Percentiles rank a stretch among this genome's conserved stretches.
Conservation (phyloP, 345 rosid species). For the Eucalyptus sideroxylon region DNA sequence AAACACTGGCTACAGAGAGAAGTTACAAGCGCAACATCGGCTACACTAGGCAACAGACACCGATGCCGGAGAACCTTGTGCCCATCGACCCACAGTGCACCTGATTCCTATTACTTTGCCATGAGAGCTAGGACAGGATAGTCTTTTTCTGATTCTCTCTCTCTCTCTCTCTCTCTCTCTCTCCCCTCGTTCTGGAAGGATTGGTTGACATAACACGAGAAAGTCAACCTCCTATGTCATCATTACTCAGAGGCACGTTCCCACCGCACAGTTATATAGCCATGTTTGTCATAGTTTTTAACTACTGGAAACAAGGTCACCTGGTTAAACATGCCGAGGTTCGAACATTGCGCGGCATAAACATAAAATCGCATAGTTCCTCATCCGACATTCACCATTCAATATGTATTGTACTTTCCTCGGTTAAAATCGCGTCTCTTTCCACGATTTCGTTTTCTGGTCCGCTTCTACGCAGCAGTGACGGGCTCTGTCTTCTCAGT, state of each 20-base stretch:
- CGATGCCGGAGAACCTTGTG: background rate
- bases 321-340: background rate
- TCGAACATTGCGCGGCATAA: background rate
- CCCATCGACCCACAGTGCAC: background rate
- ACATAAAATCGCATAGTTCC: background rate
- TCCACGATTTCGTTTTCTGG: background rate
- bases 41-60: background rate
- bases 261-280: background rate
- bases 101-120: background rate
- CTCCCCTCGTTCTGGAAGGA: background rate
- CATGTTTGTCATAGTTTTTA: background rate
- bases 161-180: background rate
- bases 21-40: background rate
- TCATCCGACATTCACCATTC: background rate
- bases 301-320: background rate
- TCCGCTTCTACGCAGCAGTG: background rate
- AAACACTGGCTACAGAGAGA: background rate
- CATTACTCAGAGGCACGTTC: background rate
- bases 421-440: background rate
- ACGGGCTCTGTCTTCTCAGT: background rate
- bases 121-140: background rate
- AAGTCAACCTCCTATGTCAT: background rate
- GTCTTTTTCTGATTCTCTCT: background rate
- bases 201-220: background rate
- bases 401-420: background rate